phyloP scores from a whole-genome alignment of 495 filamentous ascomycete genomes.

The Xylaria palmicola region DNA sequence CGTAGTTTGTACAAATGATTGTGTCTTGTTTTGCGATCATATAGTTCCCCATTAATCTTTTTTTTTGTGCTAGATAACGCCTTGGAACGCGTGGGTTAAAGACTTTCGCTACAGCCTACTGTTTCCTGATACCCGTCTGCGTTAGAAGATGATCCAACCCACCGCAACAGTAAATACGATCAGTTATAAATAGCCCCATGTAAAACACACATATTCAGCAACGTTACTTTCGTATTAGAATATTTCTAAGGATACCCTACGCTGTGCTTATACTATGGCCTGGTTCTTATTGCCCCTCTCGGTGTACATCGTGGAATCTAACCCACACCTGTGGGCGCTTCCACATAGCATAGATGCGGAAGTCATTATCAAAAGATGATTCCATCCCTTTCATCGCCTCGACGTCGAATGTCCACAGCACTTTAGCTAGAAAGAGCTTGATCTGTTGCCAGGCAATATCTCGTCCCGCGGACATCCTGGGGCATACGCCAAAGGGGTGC shows the following conservation, averaged over 20 bases:
- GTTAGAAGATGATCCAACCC: no score
- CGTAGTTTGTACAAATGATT: no score
- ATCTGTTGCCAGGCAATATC: conserved; percentile 25
- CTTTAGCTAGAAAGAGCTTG: conserved; percentile 21
- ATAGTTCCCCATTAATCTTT: no score
- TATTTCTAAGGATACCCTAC: background rate
- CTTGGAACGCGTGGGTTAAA: no score
- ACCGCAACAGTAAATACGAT: no score
- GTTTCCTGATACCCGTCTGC: no score
- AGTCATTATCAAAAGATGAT: conserved; percentile 10
- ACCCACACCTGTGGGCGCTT: conserved; percentile 12
- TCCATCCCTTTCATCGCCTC: conserved; percentile 1
- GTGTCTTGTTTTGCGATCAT: no score
- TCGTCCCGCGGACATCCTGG: conserved; percentile 20
- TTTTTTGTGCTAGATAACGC: no score
- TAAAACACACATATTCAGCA: background rate
- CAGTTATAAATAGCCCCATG: no score
- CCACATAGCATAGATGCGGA: conserved; percentile 14
- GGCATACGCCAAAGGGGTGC: conserved; percentile 17
- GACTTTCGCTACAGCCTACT: no score
- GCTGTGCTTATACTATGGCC: background rate
- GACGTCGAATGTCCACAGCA: conserved; percentile 24
- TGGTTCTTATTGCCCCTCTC: background rate
- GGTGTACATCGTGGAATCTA: conserved; percentile 4
- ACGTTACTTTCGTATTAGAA: background rate